Base-by-base conservation (phyloP, 192 early-diverging fungal species). In the Spinellus fusiger region DNA sequence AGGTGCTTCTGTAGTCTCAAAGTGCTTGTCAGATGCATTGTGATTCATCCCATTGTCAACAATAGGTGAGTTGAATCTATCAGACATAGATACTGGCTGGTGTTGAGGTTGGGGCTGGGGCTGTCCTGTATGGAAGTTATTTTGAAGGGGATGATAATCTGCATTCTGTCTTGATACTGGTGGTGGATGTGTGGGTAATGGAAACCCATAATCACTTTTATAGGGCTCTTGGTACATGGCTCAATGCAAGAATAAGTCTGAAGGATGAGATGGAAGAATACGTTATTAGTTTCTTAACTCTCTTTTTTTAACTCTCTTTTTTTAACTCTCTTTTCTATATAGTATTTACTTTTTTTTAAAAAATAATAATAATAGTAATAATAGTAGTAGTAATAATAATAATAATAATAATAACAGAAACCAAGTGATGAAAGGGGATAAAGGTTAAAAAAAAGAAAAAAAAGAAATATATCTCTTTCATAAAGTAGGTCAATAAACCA, bases 101-200 rank as follows among this genome's bases (percentile, higher is more conserved):
- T n/a, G n/a, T n/a, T n/a, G n/a, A n/a, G n/a, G n/a, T n/a, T n/a
- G n/a, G n/a, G n/a, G n/a, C n/a, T n/a, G n/a, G n/a, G 2, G 3
- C 10, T 44, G 40, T 12, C 35, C 25, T 15, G 31, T n/a, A 44
- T 58, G 44, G 12, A 5, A 10, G 15, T n/a, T 10, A 23, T 50
- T 27, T 9, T 50, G 25, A 25, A 27, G 25, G 13, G 31, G 56
- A 8, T 35, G 35, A 10, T 29, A 38, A 4, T 58, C 32, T 15
- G 23, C 56, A 58, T 58, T 58, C n/a, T 35, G 44, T 3, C 56
- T 15, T 27, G 56, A 25, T 3, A 58, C 35, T 8, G 56, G 31
- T 25, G 56, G 56, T 44, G 56, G 35, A n/a, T 12, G 40, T 2
- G 10, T 44, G 10, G 40, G 40, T 44, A 18, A 44, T n/a, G 40